A percentile compares a stretch with the other conserved stretches of the same genome.
These are phyloP conservation scores for Microbotryum violaceum DNA, from an alignment of 1,284 basidiomycete species.

Conservation along the genomic window DNA sequence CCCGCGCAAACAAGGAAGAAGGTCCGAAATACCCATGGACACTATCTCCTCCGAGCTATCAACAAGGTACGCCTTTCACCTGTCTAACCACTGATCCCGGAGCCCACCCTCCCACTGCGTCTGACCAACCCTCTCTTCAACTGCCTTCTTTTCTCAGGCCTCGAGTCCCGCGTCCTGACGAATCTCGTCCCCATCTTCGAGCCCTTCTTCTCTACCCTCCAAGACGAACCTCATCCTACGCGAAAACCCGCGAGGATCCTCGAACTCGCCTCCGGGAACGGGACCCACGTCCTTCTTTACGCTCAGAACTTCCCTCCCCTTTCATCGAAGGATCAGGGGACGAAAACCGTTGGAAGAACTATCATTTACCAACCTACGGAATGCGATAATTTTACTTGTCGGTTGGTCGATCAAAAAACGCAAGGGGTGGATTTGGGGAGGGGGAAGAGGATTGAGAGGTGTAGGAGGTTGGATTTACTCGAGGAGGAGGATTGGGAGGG, in stretches of 20 bases:
- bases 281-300: conserved; percentile 12
- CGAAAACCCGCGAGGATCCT: not conserved
- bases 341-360: too few relatives aligned
- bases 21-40: conserved; percentile 12
- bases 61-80: conserved; percentile 3
- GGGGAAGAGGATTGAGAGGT: not conserved
- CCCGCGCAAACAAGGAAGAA: not conserved
- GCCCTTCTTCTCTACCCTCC: conserved; percentile 1
- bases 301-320: not conserved
- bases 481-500: conserved; percentile 4
- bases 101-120: not conserved
- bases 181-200: conserved; percentile 17
- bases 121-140: too few relatives aligned
- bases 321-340: too few relatives aligned
- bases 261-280: conserved; percentile 22
- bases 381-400: conserved; percentile 8
- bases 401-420: not conserved
- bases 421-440: not conserved
- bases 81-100: not conserved
- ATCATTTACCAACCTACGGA: conserved; percentile 14
- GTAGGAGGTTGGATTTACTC: conserved; percentile 8
- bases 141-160: conserved; percentile 4
- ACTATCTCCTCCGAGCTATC: conserved; percentile 10
- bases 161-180: conserved; percentile 11
- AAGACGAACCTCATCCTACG: not conserved